Percentiles rank a stretch among this genome's conserved stretches.
phyloP scores from a whole-genome alignment of 129 eudicot species.

The Silybum marianum region DNA sequence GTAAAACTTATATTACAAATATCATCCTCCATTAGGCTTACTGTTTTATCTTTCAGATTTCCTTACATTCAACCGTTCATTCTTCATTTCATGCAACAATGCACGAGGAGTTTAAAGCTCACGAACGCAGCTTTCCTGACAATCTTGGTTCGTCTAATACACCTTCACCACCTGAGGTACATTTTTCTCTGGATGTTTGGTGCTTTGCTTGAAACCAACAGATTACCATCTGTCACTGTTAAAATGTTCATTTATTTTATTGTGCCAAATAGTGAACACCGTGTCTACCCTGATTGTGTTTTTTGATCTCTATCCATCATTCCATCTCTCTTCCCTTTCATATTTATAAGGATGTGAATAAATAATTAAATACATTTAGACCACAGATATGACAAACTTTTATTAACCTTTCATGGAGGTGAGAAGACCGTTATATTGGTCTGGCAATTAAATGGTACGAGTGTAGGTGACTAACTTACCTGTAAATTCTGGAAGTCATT shows the following conservation, averaged over 20 bases:
- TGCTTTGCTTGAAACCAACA: not conserved
- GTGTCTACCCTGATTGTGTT: not conserved
- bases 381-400: not conserved
- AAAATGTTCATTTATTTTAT: not conserved
- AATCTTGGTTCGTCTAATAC: slow-evolving; percentile 80
- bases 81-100: slow-evolving; percentile 31
- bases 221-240: not conserved
- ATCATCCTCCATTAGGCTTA: slow-evolving; percentile 10
- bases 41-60: slow-evolving; percentile 50
- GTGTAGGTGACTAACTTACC: too few relatives aligned
- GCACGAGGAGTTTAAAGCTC: slow-evolving; percentile 29
- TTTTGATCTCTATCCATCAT: not conserved
- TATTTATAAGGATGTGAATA: not conserved
- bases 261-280: not conserved
- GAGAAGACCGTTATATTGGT: not conserved
- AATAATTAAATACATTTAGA: not conserved
- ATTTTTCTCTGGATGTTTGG: not conserved
- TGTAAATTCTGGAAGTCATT: not conserved
- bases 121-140: slow-evolving; percentile 71
- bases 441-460: not conserved
- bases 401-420: not conserved
- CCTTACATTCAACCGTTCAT: slow-evolving; percentile 55
- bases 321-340: not conserved
- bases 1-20: not conserved
- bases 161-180: slow-evolving; percentile 72